Evolutionary conservation across 768 basidiomycete genomes (phyloP), one percentile per base, ranked within the genome.

Genomic region (Boletus huronensis): DNA sequence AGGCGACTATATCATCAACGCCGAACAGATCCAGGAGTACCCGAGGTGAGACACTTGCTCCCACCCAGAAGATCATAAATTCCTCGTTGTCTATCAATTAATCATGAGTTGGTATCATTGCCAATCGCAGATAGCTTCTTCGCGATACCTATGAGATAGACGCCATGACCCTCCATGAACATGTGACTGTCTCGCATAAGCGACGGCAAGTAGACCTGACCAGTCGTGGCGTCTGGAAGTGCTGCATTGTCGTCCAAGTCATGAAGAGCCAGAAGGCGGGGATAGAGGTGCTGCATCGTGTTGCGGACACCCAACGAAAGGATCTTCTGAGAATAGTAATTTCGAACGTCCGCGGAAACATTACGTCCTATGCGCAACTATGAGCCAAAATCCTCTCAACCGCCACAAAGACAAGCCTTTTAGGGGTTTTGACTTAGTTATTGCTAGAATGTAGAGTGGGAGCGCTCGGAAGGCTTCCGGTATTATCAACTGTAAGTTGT

Each of bases 311-410:
- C 76, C 76, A 87, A 82, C 0, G 84, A 82, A 57, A 83, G 79
- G 45, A 97, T 77, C 60, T 83, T 81, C 58, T 94, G 89, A 47
- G 86, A 84, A 64, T 88, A 81, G 65, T 87, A 89, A 60, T 93
- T 92, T 48, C 97, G 87, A 11, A 95, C 93, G 63, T 98, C 97
- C n/a, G 93, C 87, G 6, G 89, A 86, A 46, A 99, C 94, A 61
- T 83, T 85, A 16, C 90, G 84, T 43, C 85, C 93, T 95, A 64
- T 23, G 34, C 16, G 42, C 25, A 53, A 55, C 35, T 3, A 35
- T 57, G 28, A 60, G 55, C 50, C 32, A 31, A 40, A 36, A 36
- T 38, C 31, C 51, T 28, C 54, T 42, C 40, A 42, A 48, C 31
- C 5, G n/a, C 36, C 29, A 49, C 32, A 10, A 48, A 51, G 52